Conservation (phyloP, 805 yeast species). For the Danielia reshetovae region DNA sequence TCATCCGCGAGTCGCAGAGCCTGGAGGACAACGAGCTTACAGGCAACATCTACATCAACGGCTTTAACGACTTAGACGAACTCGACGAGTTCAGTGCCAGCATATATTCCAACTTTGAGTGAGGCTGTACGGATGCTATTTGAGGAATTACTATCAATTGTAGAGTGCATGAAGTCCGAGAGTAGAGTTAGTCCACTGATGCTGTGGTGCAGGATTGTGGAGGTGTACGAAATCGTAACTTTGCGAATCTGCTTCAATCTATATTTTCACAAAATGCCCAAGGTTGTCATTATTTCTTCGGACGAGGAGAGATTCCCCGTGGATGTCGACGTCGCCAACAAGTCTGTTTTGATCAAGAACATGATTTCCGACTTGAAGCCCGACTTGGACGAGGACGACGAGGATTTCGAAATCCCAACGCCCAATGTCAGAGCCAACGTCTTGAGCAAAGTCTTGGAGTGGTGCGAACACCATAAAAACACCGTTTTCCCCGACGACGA, state of each 20-base stretch:
- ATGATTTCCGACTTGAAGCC: constrained; percentile 70
- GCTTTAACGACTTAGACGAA: constrained; percentile 44
- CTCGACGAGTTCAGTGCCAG: constrained; percentile 87
- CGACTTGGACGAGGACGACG: constrained; percentile 54
- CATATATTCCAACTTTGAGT: constrained; percentile 76
- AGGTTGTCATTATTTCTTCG: constrained; percentile 62
- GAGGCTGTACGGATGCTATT: constrained; percentile 6
- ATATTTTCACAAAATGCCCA: constrained; percentile 30
- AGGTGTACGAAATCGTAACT: too few relatives aligned
- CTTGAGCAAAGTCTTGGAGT: constrained; percentile 84
- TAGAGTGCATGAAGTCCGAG: background rate
- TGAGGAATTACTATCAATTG: background rate
- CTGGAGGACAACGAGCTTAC: constrained; percentile 24
- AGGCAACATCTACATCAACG: constrained; percentile 38
- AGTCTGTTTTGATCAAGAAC: constrained; percentile 79
- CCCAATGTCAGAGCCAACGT: constrained; percentile 89
- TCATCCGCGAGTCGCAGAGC: constrained; percentile 44
- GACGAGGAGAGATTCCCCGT: constrained; percentile 80
- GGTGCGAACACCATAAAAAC: constrained; percentile 94
- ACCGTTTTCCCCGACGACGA: constrained; percentile 69
- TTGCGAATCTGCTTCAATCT: too few relatives aligned
- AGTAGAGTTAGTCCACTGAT: too few relatives aligned
- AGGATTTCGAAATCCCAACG: constrained; percentile 76
- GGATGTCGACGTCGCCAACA: constrained; percentile 78
- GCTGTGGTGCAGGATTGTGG: too few relatives aligned